phyloP scores from a whole-genome alignment of 345 rosid genomes.

The Excoecaria cochinchinensis region DNA sequence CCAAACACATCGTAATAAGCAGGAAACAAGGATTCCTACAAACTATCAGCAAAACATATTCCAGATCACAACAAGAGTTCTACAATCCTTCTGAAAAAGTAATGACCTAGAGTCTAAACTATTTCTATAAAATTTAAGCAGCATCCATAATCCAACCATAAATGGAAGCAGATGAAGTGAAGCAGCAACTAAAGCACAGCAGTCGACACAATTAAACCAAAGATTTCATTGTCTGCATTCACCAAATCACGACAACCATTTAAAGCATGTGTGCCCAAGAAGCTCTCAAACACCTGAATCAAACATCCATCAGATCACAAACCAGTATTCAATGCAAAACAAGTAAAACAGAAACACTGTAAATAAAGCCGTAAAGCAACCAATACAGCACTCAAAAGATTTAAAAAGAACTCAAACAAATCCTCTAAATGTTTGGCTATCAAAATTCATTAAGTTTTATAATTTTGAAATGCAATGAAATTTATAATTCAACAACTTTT shows the following conservation, averaged over 20 bases:
- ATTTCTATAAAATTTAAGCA: conserved; percentile 17
- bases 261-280: conserved; percentile 37
- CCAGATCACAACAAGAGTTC: conserved; percentile 21
- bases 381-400: not conserved
- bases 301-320: conserved; percentile 32
- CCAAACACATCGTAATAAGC: conserved; percentile 6
- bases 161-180: conserved; percentile 31
- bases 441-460: not conserved
- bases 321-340: conserved; percentile 17
- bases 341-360: conserved; percentile 6
- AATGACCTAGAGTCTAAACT: conserved; percentile 16
- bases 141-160: conserved; percentile 30
- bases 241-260: conserved; percentile 38
- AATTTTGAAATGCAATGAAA: not conserved
- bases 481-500: not conserved
- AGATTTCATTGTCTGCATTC: conserved; percentile 37
- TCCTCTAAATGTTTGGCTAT: not conserved
- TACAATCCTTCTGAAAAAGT: conserved; percentile 8
- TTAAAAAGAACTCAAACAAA: not conserved
- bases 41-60: conserved; percentile 10
- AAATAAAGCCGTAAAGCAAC: not conserved
- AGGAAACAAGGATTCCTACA: not conserved
- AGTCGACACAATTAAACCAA: conserved; percentile 36
- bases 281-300: conserved; percentile 38
- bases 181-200: conserved; percentile 44